These are phyloP conservation scores for Rhizoclosmatium sp. DNA, from an alignment of 192 early-diverging fungal species.

Conservation along the genomic window DNA sequence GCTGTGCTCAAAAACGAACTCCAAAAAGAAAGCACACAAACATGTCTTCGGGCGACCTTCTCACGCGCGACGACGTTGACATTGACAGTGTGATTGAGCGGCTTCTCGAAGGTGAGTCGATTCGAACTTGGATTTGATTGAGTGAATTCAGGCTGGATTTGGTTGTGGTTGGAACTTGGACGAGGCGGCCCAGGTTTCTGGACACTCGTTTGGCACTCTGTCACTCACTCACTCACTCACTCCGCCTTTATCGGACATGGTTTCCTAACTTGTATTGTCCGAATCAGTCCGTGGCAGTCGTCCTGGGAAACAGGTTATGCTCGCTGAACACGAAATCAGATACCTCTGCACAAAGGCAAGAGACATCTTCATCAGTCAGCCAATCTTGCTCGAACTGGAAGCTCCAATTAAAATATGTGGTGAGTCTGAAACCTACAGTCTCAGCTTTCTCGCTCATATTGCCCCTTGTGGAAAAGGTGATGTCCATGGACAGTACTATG, in stretches of 20 bases:
- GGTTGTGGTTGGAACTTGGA: neutral
- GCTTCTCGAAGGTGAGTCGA: constrained; percentile 83
- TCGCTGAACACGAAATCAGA: constrained; percentile 93
- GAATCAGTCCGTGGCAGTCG: constrained; percentile 92
- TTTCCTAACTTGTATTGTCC: too few relatives aligned
- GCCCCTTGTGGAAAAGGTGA: constrained; percentile 51
- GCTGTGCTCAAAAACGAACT: too few relatives aligned
- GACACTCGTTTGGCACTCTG: too few relatives aligned
- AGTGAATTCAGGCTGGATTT: neutral
- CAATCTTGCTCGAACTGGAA: constrained; percentile 91
- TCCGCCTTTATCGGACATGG: too few relatives aligned
- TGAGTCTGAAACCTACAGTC: constrained; percentile 38
- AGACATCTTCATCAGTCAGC: constrained; percentile 94
- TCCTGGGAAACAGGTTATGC: constrained; percentile 96
- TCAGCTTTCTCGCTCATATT: neutral
- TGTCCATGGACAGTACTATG: constrained; percentile 97
- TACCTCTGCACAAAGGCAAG: constrained; percentile 91
- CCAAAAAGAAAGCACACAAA: neutral
- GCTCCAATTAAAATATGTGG: constrained; percentile 97
- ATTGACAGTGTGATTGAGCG: constrained; percentile 89
- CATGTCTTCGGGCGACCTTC: neutral
- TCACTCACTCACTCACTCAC: too few relatives aligned
- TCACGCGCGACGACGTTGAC: constrained; percentile 73
- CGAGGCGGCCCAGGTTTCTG: neutral
- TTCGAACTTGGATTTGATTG: neutral